Base-by-base conservation (phyloP, 768 basidiomycete genomes). In the Xerocomus brunneocitrinus region DNA sequence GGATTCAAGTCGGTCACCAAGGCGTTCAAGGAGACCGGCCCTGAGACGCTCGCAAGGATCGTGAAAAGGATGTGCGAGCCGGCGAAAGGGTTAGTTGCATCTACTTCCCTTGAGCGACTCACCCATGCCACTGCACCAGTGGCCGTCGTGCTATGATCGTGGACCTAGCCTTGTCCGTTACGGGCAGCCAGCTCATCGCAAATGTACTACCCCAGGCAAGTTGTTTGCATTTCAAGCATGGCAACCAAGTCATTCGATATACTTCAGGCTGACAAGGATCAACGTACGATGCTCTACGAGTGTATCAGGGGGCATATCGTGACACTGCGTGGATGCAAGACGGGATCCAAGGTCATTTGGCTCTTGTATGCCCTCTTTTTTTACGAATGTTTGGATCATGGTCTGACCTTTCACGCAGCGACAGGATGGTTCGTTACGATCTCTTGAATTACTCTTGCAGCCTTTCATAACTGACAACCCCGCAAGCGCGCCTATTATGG, bases 281-380 rank as follows among this genome's bases (percentile, higher is more conserved):
- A 93, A 65, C 83, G 91, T 22, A 82, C 85, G 3, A 68, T 84
- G 54, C 74, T 93, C 34, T 92, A 91, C 62, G 90, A 92, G 40
- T 91, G 91, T 61, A 91, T 92, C 58, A 79, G 86, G 36, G 88
- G 89, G 3, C 89, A 92, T 63, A 91, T 92, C 58, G 90, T 92
- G 44, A 92, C 90, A 28, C 76, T 93, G n/a, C 81, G 91, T 35
- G 91, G 91, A 22, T 91, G 89, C 66, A 92, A 92, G 76, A 91
- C 91, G 2, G 91, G 91, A 27, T 91, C 90, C 1, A 91, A 91
- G 66, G 89, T 92, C 63, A 92, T 92, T 64, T 93, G 91, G 91
- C 77, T 93, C 47, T 93, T 93, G 79, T 80, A 65, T 45, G 78
- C 47, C 4, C 45, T 36, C 32, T 25, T 41, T 41, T 35, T 56